Conservation (phyloP, 164 flowering plant genomes). For the Macadamia integrifolia region DNA sequence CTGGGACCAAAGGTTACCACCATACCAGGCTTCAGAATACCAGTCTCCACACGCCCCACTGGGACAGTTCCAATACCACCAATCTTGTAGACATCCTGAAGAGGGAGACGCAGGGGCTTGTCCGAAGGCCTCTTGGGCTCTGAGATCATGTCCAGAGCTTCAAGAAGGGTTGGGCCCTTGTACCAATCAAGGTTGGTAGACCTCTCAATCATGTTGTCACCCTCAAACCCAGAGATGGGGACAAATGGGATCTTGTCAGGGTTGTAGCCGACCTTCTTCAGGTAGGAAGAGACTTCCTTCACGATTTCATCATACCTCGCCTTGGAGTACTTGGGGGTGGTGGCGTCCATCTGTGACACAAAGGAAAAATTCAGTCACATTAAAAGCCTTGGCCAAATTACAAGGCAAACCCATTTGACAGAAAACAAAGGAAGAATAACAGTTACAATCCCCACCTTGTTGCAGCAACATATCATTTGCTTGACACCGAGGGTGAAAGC, state of each 20-base stretch:
- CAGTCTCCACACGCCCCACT: constrained; percentile 67
- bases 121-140: constrained; percentile 73
- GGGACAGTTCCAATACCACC: constrained; percentile 75
- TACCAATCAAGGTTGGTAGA: constrained; percentile 74
- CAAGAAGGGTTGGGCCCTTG: constrained; percentile 78
- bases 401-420: background rate
- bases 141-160: constrained; percentile 45
- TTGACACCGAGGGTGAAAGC: constrained; percentile 78
- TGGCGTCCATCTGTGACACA: constrained; percentile 53
- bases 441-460: constrained; percentile 39
- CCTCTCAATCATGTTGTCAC: constrained; percentile 84
- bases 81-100: constrained; percentile 71
- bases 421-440: background rate
- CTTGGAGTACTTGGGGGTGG: constrained; percentile 72
- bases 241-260: constrained; percentile 73
- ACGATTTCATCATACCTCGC: constrained; percentile 68
- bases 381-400: background rate
- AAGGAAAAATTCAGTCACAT: background rate
- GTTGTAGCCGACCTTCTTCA: constrained; percentile 83
- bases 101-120: constrained; percentile 77
- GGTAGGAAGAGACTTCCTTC: constrained; percentile 73
- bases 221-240: constrained; percentile 78
- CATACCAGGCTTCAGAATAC: constrained; percentile 64
- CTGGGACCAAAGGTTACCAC: constrained; percentile 64
- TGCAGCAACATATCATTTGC: constrained; percentile 84